These are phyloP conservation scores for Breviolum minutum DNA, from an alignment of 73 alveolate species.

Conservation along the genomic window DNA sequence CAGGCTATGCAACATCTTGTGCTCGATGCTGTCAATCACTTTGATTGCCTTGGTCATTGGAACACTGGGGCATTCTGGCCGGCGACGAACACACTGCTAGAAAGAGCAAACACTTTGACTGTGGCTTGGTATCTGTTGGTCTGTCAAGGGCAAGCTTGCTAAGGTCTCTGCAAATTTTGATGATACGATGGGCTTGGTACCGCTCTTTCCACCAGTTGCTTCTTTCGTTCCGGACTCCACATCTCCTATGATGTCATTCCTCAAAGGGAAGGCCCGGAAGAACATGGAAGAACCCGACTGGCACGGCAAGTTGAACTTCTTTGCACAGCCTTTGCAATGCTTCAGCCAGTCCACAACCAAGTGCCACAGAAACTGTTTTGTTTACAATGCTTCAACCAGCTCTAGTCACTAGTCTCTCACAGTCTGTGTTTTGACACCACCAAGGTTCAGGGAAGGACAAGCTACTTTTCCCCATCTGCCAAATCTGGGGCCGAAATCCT, in stretches of 20 bases:
- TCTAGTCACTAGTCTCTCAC: no score
- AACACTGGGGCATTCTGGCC: not conserved
- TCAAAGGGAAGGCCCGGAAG: not conserved
- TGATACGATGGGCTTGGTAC: constrained; percentile 50
- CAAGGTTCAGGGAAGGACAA: not conserved
- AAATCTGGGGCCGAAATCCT: constrained; percentile 67
- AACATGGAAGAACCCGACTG: not conserved
- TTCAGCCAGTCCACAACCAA: not conserved
- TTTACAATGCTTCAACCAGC: not conserved
- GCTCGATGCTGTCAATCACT: constrained; percentile 43
- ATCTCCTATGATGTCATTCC: not conserved
- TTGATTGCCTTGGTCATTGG: not conserved
- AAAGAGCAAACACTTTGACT: not conserved
- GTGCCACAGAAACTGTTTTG: not conserved
- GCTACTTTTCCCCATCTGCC: constrained; percentile 43
- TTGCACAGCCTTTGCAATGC: not conserved
- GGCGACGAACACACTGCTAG: not conserved
- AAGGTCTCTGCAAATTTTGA: not conserved
- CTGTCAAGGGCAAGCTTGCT: not conserved
- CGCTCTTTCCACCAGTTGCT: constrained; percentile 60
- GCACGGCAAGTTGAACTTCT: not conserved
- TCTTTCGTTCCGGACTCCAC: not conserved
- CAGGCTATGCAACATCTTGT: not conserved
- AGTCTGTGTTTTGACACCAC: not conserved
- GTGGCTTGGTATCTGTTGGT: not conserved